Percentiles rank a stretch among this genome's conserved stretches.
These are phyloP conservation scores for Pseudozyma sp. DNA, from an alignment of 1,284 basidiomycete species.

Conservation along the genomic window DNA sequence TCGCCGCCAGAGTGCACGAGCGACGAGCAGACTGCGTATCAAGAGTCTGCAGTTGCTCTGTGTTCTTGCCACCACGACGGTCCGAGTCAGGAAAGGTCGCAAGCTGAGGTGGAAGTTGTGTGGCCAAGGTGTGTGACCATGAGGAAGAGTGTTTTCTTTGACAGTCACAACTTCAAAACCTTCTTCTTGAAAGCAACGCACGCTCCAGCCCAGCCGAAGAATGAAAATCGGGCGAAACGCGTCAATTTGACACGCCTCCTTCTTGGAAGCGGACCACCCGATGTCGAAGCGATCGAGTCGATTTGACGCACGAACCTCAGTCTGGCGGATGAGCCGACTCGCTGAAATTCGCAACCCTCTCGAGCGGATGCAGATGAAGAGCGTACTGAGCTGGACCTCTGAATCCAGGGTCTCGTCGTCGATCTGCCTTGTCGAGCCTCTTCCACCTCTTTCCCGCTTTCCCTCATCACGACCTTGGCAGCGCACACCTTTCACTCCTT, in stretches of 20 bases:
- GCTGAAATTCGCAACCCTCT: neutral
- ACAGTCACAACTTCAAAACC: neutral
- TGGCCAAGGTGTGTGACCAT: neutral
- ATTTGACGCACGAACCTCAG: neutral
- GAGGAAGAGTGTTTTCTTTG: neutral
- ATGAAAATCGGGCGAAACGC: constrained; percentile 2
- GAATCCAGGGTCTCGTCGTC: too few species aligned
- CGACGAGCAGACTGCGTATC: constrained; percentile 1
- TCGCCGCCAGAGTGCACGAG: neutral
- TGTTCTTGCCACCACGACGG: constrained; percentile 3
- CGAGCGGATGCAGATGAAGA: neutral
- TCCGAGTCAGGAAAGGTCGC: neutral
- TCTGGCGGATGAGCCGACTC: neutral
- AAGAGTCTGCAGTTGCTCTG: neutral
- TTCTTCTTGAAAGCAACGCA: constrained; percentile 5
- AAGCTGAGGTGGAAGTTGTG: neutral
- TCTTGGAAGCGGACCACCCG: constrained; percentile 1
- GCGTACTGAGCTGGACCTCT: too few species aligned
- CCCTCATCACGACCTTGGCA: too few species aligned
- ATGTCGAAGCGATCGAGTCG: neutral
- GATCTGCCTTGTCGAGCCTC: too few species aligned
- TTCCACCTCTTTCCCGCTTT: too few species aligned
- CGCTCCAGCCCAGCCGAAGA: neutral
- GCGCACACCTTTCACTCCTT: too few species aligned
- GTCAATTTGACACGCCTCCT: constrained; percentile 1